Evolutionary conservation across 1,284 basidiomycete species (phyloP).

Genomic region (Naganishia sp.): DNA sequence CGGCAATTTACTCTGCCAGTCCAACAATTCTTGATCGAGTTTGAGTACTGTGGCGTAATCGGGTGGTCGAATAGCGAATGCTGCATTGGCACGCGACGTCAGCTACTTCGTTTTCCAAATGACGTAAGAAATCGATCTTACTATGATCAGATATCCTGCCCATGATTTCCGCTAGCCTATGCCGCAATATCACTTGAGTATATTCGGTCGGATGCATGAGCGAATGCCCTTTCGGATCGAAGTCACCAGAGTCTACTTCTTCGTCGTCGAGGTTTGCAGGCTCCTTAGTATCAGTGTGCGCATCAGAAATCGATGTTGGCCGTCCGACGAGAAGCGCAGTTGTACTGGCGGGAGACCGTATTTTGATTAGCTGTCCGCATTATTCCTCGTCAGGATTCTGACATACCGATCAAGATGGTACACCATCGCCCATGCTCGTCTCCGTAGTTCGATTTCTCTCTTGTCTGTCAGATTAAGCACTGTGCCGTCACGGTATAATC

Average conservation of each 20-base stretch:
- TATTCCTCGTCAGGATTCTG: too few relatives aligned
- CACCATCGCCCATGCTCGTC: conserved; percentile 54
- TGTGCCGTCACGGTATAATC: conserved; percentile 55
- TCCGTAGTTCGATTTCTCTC: conserved; percentile 54
- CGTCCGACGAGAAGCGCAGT: conserved; percentile 54
- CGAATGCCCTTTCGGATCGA: conserved; percentile 53
- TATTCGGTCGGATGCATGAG: conserved; percentile 53
- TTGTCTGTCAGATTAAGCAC: conserved; percentile 53
- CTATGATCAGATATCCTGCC: conserved; percentile 54
- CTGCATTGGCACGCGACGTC: conserved; percentile 1
- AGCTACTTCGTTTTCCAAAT: too few relatives aligned
- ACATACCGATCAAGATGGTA: conserved; percentile 51
- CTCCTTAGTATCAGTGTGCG: conserved; percentile 53
- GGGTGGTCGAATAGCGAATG: conserved; percentile 55
- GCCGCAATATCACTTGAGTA: conserved; percentile 53
- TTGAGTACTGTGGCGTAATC: conserved; percentile 54
- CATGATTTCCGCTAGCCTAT: conserved; percentile 54
- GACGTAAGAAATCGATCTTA: conserved; percentile 16
- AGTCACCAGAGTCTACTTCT: conserved; percentile 52
- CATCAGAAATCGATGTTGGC: conserved; percentile 54
- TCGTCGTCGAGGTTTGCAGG: conserved; percentile 55
- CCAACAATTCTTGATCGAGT: conserved; percentile 54
- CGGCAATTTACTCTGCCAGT: conserved; percentile 51
- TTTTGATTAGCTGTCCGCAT: background rate
- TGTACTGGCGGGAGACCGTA: conserved; percentile 36